Evolutionary conservation across 2,329 filamentous ascomycete genomes (phyloP).

Genomic region (Aspergillus sp.): DNA sequence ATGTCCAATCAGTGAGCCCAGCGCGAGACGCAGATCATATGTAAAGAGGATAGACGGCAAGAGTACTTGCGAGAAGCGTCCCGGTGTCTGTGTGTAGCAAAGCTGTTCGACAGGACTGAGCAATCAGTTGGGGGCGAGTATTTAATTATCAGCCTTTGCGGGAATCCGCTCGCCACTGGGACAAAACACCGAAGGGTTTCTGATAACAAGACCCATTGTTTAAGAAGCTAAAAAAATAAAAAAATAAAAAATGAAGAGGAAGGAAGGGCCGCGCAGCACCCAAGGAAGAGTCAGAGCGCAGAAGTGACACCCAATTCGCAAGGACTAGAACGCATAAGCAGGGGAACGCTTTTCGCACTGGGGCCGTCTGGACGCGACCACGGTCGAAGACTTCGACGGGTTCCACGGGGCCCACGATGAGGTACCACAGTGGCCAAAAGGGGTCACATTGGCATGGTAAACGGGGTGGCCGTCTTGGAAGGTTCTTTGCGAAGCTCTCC

Average conservation of each 20-base stretch:
- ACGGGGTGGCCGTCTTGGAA: too few relatives aligned
- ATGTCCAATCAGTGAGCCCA: constrained; percentile 1
- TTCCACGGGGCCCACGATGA: constrained; percentile 14
- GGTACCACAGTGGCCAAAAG: constrained; percentile 13
- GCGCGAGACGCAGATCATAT: constrained; percentile 3
- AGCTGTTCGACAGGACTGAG: neutral
- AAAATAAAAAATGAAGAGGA: neutral
- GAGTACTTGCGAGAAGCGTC: neutral
- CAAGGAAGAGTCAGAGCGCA: neutral
- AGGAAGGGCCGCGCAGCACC: neutral
- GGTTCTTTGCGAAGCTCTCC: too few relatives aligned
- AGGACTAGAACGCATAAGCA: constrained; percentile 4
- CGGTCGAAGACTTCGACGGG: constrained; percentile 10
- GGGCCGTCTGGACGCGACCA: constrained; percentile 10
- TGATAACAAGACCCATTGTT: constrained; percentile 1
- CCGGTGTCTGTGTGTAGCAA: neutral
- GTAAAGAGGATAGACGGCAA: neutral
- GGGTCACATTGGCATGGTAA: constrained; percentile 6
- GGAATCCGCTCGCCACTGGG: constrained; percentile 8
- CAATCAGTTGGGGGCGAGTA: neutral
- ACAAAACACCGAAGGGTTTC: constrained; percentile 10
- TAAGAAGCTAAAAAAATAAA: constrained; percentile 3
- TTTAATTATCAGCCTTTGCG: neutral
- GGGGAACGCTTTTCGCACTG: constrained; percentile 5
- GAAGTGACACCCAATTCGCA: constrained; percentile 1